phyloP scores from a whole-genome alignment of 208 protist genomes.

The Balamuthia mandrillaris region DNA sequence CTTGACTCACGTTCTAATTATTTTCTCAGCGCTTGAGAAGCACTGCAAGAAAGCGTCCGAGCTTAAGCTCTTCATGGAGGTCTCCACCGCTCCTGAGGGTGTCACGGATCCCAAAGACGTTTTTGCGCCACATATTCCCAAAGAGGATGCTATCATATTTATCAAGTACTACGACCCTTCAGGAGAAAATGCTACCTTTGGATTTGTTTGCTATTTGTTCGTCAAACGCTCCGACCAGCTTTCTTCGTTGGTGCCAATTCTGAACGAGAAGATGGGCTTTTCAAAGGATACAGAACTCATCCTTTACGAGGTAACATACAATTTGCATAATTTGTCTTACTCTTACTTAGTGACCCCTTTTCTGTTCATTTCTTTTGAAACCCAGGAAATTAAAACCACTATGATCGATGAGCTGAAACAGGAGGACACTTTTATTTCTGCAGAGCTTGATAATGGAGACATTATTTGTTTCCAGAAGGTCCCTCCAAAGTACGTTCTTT shows the following conservation, averaged over 20 bases:
- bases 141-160: constrained; percentile 23
- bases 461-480: constrained; percentile 62
- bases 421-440: constrained; percentile 11
- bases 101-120: neutral
- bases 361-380: neutral
- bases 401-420: constrained; percentile 43
- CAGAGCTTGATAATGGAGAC: constrained; percentile 57
- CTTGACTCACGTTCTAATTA: too few relatives aligned
- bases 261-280: neutral
- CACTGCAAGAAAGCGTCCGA: neutral
- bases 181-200: neutral
- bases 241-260: neutral
- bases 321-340: neutral
- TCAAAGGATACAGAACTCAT: neutral
- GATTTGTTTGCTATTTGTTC: constrained; percentile 33
- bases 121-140: neutral
- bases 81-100: neutral
- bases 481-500: too few relatives aligned
- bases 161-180: constrained; percentile 52
- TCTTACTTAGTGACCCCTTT: neutral
- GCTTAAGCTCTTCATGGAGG: neutral
- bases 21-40: neutral
- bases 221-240: constrained; percentile 22
- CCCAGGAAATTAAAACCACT: constrained; percentile 53
- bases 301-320: neutral